A percentile compares a stretch with the other conserved stretches of the same genome.
Conservation (phyloP, 768 basidiomycete genomes). For the Dentipellis fragilis region DNA sequence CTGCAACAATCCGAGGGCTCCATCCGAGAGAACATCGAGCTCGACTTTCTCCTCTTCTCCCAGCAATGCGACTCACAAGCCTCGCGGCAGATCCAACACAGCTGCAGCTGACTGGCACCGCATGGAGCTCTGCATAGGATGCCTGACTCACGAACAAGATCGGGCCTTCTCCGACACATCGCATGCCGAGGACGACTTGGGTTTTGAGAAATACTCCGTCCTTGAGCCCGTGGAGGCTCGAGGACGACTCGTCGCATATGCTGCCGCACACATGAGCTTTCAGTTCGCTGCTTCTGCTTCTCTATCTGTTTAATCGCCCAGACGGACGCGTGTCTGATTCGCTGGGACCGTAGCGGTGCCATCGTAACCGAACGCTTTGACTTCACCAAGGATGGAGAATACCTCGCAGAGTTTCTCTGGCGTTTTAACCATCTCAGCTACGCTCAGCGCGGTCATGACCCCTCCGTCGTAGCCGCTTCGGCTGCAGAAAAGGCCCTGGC, state of each 20-base stretch:
- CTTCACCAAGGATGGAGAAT: not conserved
- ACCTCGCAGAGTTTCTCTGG: not conserved
- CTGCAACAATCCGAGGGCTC: not conserved
- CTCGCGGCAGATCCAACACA: not conserved
- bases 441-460: not conserved
- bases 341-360: conserved; percentile 4
- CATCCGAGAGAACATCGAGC: not conserved
- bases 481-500: not conserved
- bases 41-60: not conserved
- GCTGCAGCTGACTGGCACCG: not conserved
- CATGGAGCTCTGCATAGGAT: not conserved
- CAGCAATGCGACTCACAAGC: not conserved
- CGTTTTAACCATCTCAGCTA: not conserved
- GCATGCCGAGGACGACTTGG: not conserved
- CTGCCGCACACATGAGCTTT: not conserved
- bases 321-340: not conserved
- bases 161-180: not conserved
- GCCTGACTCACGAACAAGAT: not conserved
- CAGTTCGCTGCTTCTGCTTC: not conserved
- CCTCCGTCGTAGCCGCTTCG: not conserved
- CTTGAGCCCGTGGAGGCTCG: not conserved
- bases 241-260: not conserved
- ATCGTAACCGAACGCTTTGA: not conserved
- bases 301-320: not conserved
- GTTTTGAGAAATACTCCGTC: not conserved